These are phyloP conservation scores for Termitomyces sp. DNA, from an alignment of 768 basidiomycete species.

Conservation along the genomic window DNA sequence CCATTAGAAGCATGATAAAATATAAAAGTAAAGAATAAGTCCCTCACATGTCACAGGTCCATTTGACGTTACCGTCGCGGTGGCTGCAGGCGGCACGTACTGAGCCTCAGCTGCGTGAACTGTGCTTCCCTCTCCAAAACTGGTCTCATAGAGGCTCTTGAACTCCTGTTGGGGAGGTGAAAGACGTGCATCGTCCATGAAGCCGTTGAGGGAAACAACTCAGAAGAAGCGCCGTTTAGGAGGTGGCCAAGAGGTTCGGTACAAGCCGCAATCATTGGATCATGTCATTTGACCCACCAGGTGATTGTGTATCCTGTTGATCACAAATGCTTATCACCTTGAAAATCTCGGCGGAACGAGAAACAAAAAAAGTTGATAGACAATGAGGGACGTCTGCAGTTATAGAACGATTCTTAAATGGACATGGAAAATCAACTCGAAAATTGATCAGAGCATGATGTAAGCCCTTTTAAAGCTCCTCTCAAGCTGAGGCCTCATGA, in stretches of 20 bases:
- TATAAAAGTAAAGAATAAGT: no score
- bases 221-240: neutral
- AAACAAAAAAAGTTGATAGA: neutral
- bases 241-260: neutral
- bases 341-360: neutral
- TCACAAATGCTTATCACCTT: neutral
- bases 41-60: neutral
- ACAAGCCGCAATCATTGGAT: neutral
- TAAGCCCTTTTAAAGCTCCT: no score
- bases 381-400: no score
- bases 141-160: neutral
- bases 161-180: neutral
- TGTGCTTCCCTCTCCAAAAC: neutral
- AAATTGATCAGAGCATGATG: neutral
- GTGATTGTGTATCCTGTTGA: neutral
- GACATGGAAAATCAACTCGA: no score
- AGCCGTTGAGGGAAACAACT: neutral
- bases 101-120: neutral
- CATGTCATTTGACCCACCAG: neutral
- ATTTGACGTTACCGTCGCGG: neutral
- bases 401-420: no score
- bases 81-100: neutral
- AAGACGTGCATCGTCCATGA: neutral
- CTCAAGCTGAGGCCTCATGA: no score
- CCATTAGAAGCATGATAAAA: neutral